Evolutionary conservation across 2,329 filamentous ascomycete species (phyloP).

Genomic region (Beauveria sp.): DNA sequence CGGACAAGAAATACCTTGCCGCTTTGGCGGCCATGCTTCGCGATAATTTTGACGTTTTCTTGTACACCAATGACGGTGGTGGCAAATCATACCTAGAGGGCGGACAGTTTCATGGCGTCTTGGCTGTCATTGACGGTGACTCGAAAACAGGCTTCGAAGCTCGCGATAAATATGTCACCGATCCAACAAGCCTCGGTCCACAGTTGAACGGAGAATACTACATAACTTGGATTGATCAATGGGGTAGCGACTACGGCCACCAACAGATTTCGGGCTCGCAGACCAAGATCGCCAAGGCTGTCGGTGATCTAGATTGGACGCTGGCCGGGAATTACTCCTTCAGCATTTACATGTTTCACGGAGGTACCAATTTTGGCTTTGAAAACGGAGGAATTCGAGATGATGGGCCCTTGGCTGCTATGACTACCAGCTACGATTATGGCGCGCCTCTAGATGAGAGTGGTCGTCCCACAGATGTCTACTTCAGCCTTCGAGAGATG

Average conservation of each 20-base stretch:
- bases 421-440: slow-evolving; percentile 44
- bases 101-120: slow-evolving; percentile 34
- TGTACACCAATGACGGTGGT: slow-evolving; percentile 44
- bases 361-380: slow-evolving; percentile 43
- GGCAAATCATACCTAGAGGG: slow-evolving; percentile 34
- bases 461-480: slow-evolving; percentile 37
- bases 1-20: slow-evolving; percentile 35
- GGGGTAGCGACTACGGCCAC: slow-evolving; percentile 32
- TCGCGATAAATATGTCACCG: slow-evolving; percentile 34
- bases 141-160: slow-evolving; percentile 30
- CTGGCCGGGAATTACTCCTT: slow-evolving; percentile 33
- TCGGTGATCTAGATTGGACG: slow-evolving; percentile 29
- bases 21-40: slow-evolving; percentile 34
- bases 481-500: slow-evolving; percentile 30
- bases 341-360: slow-evolving; percentile 46
- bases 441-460: slow-evolving; percentile 42
- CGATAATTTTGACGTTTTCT: slow-evolving; percentile 31
- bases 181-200: slow-evolving; percentile 33
- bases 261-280: slow-evolving; percentile 24
- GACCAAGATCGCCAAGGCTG: slow-evolving; percentile 18
- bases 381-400: slow-evolving; percentile 37
- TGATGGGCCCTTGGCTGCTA: slow-evolving; percentile 26
- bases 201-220: slow-evolving; percentile 44
- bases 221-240: slow-evolving; percentile 34
- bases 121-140: slow-evolving; percentile 40